These are phyloP conservation scores for Boletus rufocinnamomeus DNA, from an alignment of 768 basidiomycete species.

Conservation along the genomic window DNA sequence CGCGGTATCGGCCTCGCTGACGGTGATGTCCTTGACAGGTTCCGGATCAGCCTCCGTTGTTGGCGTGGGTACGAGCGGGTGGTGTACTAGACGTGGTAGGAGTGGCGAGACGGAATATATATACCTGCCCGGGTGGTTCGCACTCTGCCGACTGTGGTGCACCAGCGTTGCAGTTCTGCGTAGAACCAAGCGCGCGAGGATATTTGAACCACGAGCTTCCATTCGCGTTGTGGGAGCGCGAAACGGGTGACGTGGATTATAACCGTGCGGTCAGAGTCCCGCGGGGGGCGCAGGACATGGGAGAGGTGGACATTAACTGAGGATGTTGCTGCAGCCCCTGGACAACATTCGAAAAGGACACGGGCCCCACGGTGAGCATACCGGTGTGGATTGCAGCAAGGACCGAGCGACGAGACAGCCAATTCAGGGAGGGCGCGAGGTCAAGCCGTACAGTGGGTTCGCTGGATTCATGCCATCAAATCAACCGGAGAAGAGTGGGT, in stretches of 20 bases:
- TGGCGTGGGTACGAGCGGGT: constrained; percentile 5
- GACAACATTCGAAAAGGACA: constrained; percentile 61
- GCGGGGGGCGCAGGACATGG: constrained; percentile 77
- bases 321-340: constrained; percentile 49
- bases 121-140: constrained; percentile 48
- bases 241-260: constrained; percentile 31
- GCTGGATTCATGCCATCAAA: constrained; percentile 33
- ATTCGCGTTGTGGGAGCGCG: constrained; percentile 44
- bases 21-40: neutral
- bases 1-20: no score
- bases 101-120: constrained; percentile 64
- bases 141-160: constrained; percentile 36
- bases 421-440: constrained; percentile 90
- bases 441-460: constrained; percentile 94
- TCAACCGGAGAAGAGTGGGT: neutral
- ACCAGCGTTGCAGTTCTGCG: constrained; percentile 18
- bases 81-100: constrained; percentile 29
- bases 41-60: constrained; percentile 1
- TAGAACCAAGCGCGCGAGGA: constrained; percentile 39
- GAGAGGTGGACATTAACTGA: constrained; percentile 46
- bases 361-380: constrained; percentile 86
- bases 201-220: constrained; percentile 64
- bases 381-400: constrained; percentile 83
- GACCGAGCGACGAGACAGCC: constrained; percentile 87
- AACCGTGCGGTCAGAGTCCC: constrained; percentile 54